Evolutionary conservation across 345 rosid genomes (phyloP), one percentile per base, ranked within the genome.

Genomic region (Ceriops zippeliana): DNA sequence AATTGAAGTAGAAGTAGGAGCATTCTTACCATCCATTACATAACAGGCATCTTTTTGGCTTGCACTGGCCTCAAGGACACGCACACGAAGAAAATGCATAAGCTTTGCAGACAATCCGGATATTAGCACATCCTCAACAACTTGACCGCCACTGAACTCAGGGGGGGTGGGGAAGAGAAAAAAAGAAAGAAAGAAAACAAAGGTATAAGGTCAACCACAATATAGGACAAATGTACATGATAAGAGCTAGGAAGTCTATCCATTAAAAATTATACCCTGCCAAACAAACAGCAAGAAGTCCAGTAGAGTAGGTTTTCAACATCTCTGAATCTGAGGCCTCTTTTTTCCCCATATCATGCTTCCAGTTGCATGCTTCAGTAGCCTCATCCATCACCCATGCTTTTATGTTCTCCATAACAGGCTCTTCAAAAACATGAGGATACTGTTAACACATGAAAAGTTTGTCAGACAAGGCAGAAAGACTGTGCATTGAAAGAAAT

Each of bases 31-130:
- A 21, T 91, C 98, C 57, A 66, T 69, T 46, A 81, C 28, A 78
- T 78, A 86, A 75, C 74, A 69, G 66, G 80, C 71, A 71, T 93
- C 98, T 82, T 82, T 89, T 73, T 86, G 97, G 73, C 76, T 84
- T 53, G 79, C 63, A 75, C 80, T 74, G 9, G 76, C 62, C 83
- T 95, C 99, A 65, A 91, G 84, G 70, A 95, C 90, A 65, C 96
- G 87, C 35, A 90, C 59, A 27, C 96, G 96, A 73, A 95, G 99
- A 86, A 86, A 95, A 72, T 78, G 96, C 96, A 95, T 91, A 73
- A 95, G 96, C 84, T 88, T 95, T 8, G 88, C 84, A 56, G 96
- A 83, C 87, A 95, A 80, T 66, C 97, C 97, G 77, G 96, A 95
- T 22, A 89, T 85, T 86, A 95, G 76, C 57, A 87, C 99, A 77